These are phyloP conservation scores for Filobasidium floriforme DNA, from an alignment of 768 basidiomycete species.

Conservation along the genomic window DNA sequence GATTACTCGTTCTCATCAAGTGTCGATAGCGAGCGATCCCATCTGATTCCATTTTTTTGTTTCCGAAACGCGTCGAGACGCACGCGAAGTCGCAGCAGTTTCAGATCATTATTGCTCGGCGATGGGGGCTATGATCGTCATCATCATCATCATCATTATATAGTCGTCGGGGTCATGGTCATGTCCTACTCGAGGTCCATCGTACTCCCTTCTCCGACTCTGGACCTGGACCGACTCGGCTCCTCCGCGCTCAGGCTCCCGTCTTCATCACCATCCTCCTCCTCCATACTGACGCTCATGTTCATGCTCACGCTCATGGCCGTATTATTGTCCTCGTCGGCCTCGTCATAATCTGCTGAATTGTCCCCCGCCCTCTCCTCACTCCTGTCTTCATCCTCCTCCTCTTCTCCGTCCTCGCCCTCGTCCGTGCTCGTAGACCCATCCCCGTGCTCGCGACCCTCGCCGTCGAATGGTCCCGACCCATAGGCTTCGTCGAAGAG, in stretches of 20 bases:
- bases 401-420: slow-evolving; percentile 17
- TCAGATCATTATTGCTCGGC: too few relatives aligned
- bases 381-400: slow-evolving; percentile 24
- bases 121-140: not conserved
- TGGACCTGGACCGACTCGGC: slow-evolving; percentile 59
- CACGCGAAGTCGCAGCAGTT: too few relatives aligned
- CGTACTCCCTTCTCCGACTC: not conserved
- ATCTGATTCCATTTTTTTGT: too few relatives aligned
- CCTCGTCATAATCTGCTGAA: slow-evolving; percentile 44
- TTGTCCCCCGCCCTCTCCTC: slow-evolving; percentile 50
- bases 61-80: too few relatives aligned
- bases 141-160: not conserved
- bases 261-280: slow-evolving; percentile 55
- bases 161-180: not conserved
- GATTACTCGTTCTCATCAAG: too few relatives aligned
- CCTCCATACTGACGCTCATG: slow-evolving; percentile 68
- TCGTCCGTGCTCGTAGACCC: slow-evolving; percentile 6
- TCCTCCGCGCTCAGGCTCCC: slow-evolving; percentile 67
- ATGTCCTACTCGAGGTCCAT: slow-evolving; percentile 3
- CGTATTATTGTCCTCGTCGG: slow-evolving; percentile 44
- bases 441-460: not conserved
- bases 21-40: too few relatives aligned
- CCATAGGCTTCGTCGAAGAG: too few relatives aligned
- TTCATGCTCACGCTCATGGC: slow-evolving; percentile 95
- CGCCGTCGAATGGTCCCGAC: not conserved